Evolutionary conservation across 2,329 filamentous ascomycete species (phyloP), one percentile per base, ranked within the genome.

Genomic region (Magnaporthiopsis poae): DNA sequence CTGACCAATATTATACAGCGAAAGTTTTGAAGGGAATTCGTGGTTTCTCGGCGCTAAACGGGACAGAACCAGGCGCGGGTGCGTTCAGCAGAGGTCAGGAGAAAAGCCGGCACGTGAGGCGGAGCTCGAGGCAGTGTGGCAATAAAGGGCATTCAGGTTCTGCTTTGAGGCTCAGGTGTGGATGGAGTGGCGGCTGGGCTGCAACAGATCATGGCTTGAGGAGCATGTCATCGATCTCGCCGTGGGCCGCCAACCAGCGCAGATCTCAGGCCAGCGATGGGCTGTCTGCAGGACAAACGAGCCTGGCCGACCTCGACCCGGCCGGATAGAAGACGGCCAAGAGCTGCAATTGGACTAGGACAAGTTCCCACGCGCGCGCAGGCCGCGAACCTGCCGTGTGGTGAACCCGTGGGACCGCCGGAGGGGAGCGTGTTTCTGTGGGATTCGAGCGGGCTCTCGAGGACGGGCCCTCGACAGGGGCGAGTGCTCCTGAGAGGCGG

Each of bases 1-100:
- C 77, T 78, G 73, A 79, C 77, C 77, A 78, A 77, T 78, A 79
- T 78, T 73, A 75, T 78, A 78, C 75, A 78, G 73, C 65, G 31
- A 72, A 72, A 73, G 39, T 52, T 2, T 52, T 52, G 39, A 15
- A 18, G 39, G 39, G 39, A 21, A 15, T 8, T 15, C 15, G 39
- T 52, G 39, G 15, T 52, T 52, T 52, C 15, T 18, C 39, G 15
- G 59, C 18, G 31, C 31, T 3, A 5, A 4, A 31, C 31, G 31
- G 3, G 31, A 31, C 31, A 7, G 31, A 31, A 31, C 5, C 31
- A 31, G 31, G 31, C 31, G 31, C 31, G 31, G 31, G 31, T 7
- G 31, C 3, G 31, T 31, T 31, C 31, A 31, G 31, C 31, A 31
- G 5, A 31, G 31, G 31, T 7, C 59, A 29, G 59, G 59, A 60